Evolutionary conservation across 129 eudicot species (phyloP).

Genomic region (Arctium lappa): DNA sequence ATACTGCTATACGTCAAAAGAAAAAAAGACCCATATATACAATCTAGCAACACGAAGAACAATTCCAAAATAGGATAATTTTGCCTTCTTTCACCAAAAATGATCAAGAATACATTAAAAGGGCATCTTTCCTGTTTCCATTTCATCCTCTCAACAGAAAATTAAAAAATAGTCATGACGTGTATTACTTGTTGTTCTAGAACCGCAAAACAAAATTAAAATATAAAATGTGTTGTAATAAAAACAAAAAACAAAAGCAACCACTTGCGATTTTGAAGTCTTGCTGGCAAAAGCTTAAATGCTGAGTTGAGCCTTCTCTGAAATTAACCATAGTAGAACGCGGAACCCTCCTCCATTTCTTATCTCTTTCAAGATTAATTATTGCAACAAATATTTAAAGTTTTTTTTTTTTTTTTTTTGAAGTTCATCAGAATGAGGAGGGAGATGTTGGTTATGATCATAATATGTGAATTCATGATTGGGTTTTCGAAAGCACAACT

Average conservation of each 20-base stretch:
- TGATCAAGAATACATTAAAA: background rate
- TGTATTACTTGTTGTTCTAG: slow-evolving; percentile 8
- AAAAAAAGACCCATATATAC: background rate
- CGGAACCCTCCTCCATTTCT: background rate
- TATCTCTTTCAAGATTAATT: background rate
- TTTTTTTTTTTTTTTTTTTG: background rate
- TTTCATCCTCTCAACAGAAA: slow-evolving; percentile 1
- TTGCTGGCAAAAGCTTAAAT: slow-evolving; percentile 17
- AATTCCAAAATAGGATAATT: background rate
- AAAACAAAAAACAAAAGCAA: background rate
- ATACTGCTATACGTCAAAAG: slow-evolving; percentile 3
- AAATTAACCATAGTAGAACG: background rate
- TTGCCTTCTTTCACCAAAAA: background rate
- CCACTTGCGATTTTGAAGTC: background rate
- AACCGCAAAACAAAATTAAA: background rate
- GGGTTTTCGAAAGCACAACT: slow-evolving; percentile 40
- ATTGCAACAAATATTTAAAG: background rate
- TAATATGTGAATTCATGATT: background rate
- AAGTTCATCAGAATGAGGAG: slow-evolving; percentile 11
- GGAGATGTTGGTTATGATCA: background rate
- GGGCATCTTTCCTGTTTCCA: slow-evolving; percentile 4
- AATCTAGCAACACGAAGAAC: background rate
- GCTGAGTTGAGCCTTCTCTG: background rate
- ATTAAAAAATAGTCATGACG: slow-evolving; percentile 2
- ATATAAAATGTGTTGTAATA: background rate